Percentiles rank a stretch among this genome's conserved stretches.
Evolutionary conservation across 345 rosid species (phyloP).

Genomic region (Lepidium africanum): DNA sequence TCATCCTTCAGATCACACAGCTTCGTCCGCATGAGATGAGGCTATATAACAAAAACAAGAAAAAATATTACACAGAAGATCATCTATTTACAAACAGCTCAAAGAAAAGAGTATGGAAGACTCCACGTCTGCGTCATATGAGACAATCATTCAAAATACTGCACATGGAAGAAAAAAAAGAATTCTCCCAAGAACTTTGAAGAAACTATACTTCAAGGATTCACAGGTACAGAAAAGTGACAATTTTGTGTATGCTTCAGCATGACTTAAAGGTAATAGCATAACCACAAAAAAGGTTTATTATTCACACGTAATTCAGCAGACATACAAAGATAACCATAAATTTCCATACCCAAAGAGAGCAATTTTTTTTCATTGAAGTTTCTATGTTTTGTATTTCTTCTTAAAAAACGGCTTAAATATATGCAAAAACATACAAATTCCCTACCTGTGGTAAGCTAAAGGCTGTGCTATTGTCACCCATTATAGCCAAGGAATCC

Average conservation of each 20-base stretch:
- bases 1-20: slow-evolving; percentile 94
- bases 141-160: background rate
- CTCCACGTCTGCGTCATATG: background rate
- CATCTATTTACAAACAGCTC: background rate
- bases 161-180: background rate
- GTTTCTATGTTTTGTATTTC: background rate
- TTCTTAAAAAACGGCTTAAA: background rate
- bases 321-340: background rate
- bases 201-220: background rate
- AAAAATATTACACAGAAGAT: slow-evolving; percentile 12
- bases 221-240: background rate
- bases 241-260: background rate
- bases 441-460: slow-evolving; percentile 89
- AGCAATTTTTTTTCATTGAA: background rate
- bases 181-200: background rate
- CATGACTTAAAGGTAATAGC: background rate
- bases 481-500: slow-evolving; percentile 90
- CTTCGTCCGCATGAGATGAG: slow-evolving; percentile 91
- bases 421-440: slow-evolving; percentile 8
- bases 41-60: slow-evolving; percentile 38
- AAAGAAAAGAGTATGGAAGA: background rate
- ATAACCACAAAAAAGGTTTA: background rate
- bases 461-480: slow-evolving; percentile 96
- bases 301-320: background rate
- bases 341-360: background rate